Evolutionary conservation across 1,139 yeast genomes (phyloP).

Genomic region (Pichia terricola): DNA sequence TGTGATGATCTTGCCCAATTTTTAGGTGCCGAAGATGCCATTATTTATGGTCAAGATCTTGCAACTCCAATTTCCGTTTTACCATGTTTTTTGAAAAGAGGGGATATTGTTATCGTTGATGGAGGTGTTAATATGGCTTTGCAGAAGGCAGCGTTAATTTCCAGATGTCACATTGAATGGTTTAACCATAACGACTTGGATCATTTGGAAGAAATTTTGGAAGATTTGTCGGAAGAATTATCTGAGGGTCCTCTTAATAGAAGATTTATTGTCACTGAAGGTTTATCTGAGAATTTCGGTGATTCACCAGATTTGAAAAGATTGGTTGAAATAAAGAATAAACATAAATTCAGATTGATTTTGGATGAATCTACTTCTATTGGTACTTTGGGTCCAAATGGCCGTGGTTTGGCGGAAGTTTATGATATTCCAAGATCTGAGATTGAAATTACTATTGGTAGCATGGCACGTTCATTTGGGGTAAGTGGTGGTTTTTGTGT

Average conservation of each 20-base stretch:
- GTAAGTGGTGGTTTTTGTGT: conserved; percentile 93
- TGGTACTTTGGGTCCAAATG: conserved; percentile 77
- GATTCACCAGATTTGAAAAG: conserved; percentile 66
- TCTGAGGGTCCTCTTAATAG: conserved; percentile 70
- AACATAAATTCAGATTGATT: conserved; percentile 75
- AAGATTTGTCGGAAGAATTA: conserved; percentile 52
- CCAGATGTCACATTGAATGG: conserved; percentile 80
- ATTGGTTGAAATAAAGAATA: conserved; percentile 65
- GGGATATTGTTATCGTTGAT: conserved; percentile 87
- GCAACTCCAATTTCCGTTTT: conserved; percentile 91
- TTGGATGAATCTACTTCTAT: conserved; percentile 82
- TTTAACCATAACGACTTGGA: conserved; percentile 83
- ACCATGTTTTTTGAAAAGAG: conserved; percentile 92
- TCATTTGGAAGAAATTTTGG: conserved; percentile 63
- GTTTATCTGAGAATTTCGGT: conserved; percentile 73
- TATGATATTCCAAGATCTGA: conserved; percentile 54
- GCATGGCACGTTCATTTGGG: conserved; percentile 77
- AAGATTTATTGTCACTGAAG: conserved; percentile 87
- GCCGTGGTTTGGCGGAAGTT: conserved; percentile 79
- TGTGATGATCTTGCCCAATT: conserved; percentile 70
- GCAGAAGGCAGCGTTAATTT: conserved; percentile 80
- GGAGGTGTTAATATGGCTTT: conserved; percentile 65
- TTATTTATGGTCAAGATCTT: conserved; percentile 89
- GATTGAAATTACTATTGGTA: conserved; percentile 79
- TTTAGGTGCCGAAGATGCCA: conserved; percentile 68